A percentile compares a stretch with the other conserved stretches of the same genome.
Conservation (phyloP, 371 early-diverging fungal species). For the Apophysomyces ossiformis region DNA sequence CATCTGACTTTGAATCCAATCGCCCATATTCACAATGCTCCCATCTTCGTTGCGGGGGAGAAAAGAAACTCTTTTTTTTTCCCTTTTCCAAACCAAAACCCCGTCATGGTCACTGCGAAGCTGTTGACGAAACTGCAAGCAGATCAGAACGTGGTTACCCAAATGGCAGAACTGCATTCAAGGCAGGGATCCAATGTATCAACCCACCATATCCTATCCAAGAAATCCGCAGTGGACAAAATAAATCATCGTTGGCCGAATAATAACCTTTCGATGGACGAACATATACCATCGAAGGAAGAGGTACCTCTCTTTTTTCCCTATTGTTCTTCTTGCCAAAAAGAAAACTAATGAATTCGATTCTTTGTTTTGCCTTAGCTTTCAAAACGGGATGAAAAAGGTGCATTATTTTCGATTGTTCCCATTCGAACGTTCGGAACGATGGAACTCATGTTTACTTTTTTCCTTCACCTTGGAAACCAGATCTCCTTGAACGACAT, state of each 20-base stretch:
- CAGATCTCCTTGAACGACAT: conserved; percentile 53
- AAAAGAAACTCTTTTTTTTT: not conserved
- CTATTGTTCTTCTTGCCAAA: not conserved
- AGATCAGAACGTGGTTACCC: conserved; percentile 43
- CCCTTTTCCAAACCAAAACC: not conserved
- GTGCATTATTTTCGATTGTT: conserved; percentile 3
- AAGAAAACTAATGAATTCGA: too few relatives aligned
- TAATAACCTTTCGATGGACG: not conserved
- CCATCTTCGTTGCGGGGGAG: not conserved
- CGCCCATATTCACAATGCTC: conserved; percentile 6
- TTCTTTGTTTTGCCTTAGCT: not conserved
- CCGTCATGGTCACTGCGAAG: conserved; percentile 47
- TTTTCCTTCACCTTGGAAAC: not conserved
- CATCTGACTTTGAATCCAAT: conserved; percentile 5
- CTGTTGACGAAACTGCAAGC: conserved; percentile 48
- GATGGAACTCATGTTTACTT: not conserved
- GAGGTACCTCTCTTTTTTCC: not conserved
- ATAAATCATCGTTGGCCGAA: not conserved
- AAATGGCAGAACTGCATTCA: conserved; percentile 49
- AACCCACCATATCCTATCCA: not conserved
- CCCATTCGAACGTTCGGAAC: not conserved
- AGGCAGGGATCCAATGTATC: conserved; percentile 40
- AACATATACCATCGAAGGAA: not conserved
- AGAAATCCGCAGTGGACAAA: conserved; percentile 5
- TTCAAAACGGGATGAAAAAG: conserved; percentile 23